Evolutionary conservation across 768 basidiomycete genomes (phyloP).

Genomic region (Suillus bovinus): DNA sequence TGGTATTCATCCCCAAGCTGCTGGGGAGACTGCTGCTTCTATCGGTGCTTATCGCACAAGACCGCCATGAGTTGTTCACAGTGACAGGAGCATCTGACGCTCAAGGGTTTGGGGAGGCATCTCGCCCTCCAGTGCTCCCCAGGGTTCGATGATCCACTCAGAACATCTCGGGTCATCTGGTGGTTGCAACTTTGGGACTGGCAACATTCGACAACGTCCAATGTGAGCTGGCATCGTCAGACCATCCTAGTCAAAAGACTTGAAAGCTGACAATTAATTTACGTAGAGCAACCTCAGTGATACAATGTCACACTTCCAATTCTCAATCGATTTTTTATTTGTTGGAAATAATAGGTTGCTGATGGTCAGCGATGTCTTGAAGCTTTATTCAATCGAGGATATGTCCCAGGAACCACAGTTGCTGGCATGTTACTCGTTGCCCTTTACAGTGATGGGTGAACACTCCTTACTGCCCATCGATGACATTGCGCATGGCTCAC

Average conservation of each 20-base stretch:
- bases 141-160: background rate
- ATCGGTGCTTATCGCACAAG: background rate
- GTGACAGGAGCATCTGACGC: background rate
- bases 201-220: conserved; percentile 6
- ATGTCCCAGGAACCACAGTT: background rate
- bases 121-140: background rate
- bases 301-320: background rate
- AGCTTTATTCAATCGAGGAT: background rate
- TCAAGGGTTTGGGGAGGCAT: background rate
- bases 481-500: background rate
- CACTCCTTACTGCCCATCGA: background rate
- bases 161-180: background rate
- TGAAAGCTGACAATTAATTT: background rate
- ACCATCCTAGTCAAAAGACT: background rate
- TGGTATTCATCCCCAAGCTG: background rate
- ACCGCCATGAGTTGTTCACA: background rate
- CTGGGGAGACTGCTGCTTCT: background rate
- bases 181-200: conserved; percentile 9
- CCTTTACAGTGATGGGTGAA: background rate
- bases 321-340: conserved; percentile 1
- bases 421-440: background rate
- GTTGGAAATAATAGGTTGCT: background rate
- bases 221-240: background rate
- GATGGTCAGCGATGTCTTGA: background rate
- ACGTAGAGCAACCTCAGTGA: conserved; percentile 2